Conservation (phyloP, 2,329 filamentous ascomycete species). For the Fusarium sp. region DNA sequence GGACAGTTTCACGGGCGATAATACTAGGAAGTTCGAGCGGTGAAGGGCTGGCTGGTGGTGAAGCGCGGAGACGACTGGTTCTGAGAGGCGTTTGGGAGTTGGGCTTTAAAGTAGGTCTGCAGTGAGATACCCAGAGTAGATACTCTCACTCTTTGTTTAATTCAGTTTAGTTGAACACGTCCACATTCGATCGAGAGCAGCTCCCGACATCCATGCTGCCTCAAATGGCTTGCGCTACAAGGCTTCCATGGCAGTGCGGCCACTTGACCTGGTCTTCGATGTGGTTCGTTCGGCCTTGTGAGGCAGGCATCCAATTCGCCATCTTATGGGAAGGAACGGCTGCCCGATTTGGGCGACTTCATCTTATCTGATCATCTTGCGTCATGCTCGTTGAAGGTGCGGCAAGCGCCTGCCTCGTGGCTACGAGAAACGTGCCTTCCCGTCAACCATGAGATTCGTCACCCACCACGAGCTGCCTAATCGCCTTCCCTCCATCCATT, state of each 20-base stretch:
- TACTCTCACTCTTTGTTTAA: slow-evolving; percentile 2
- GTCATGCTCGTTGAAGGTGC: background rate
- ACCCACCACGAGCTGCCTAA: background rate
- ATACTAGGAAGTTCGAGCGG: background rate
- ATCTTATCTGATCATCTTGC: background rate
- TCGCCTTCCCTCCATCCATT: background rate
- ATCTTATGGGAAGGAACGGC: background rate
- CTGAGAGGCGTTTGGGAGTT: slow-evolving; percentile 14
- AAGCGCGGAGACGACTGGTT: background rate
- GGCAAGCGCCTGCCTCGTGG: background rate
- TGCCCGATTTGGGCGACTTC: background rate
- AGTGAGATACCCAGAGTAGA: slow-evolving; percentile 32
- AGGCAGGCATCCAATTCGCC: background rate
- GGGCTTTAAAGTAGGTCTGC: slow-evolving; percentile 8
- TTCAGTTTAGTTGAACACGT: background rate
- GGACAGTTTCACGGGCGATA: background rate
- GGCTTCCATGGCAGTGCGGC: background rate
- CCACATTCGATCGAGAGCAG: no score
- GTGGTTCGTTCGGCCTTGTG: background rate
- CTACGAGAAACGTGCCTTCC: background rate
- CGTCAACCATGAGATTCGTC: background rate
- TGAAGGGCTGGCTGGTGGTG: background rate
- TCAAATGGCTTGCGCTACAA: no score
- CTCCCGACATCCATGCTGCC: no score
- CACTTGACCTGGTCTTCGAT: no score